These are phyloP conservation scores for Pichia membranifaciens DNA, from an alignment of 805 yeast genomes.

Conservation along the genomic window DNA sequence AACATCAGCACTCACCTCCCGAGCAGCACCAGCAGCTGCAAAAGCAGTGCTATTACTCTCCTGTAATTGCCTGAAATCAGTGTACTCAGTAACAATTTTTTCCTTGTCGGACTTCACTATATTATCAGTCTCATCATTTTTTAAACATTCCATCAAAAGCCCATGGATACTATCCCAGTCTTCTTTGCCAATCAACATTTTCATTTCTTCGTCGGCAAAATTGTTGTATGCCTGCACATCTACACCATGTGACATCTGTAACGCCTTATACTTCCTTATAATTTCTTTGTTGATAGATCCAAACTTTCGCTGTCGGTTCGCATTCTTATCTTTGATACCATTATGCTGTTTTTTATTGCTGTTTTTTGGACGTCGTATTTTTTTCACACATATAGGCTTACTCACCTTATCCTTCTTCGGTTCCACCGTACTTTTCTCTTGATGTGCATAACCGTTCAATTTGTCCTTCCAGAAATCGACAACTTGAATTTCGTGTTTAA, in stretches of 20 bases:
- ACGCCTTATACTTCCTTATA: slow-evolving; percentile 3
- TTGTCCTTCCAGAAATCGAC: slow-evolving; percentile 1
- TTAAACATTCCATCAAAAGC: not conserved
- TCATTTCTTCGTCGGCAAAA: slow-evolving; percentile 1
- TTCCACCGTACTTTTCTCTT: not conserved
- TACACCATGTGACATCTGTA: not conserved
- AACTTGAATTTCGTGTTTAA: not conserved
- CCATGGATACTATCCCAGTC: slow-evolving; percentile 12
- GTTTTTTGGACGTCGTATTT: too few species aligned
- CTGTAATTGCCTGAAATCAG: not conserved
- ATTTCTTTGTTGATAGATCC: slow-evolving; percentile 10
- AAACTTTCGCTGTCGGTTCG: slow-evolving; percentile 6
- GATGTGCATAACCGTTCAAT: slow-evolving; percentile 4
- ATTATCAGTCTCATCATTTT: slow-evolving; percentile 4
- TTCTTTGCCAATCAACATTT: slow-evolving; percentile 3
- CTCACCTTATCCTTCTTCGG: not conserved
- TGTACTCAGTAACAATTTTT: slow-evolving; percentile 2
- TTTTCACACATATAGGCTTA: too few species aligned
- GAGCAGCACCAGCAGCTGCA: not conserved
- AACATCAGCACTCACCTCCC: not conserved
- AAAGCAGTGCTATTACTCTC: not conserved
- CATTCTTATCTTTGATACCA: not conserved
- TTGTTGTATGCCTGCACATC: too few species aligned
- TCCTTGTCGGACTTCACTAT: not conserved
- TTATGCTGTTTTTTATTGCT: too few species aligned